Base-by-base conservation (phyloP, 2,329 filamentous ascomycete species). In the Fusarium decemcellulare region DNA sequence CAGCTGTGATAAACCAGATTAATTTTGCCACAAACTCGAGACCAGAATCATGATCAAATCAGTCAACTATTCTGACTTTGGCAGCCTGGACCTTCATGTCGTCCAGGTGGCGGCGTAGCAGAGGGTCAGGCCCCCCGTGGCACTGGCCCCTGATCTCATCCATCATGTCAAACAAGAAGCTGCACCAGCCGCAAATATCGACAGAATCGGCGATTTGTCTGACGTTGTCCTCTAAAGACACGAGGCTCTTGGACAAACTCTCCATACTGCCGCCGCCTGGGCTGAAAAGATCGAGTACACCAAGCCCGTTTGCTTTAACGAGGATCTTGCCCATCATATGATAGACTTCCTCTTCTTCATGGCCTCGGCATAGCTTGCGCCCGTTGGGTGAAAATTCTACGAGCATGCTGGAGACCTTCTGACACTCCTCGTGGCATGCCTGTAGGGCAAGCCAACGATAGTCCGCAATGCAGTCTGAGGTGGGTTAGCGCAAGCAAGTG, bases 281-380 rank as follows among this genome's bases (percentile, higher is more conserved):
- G 16, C 34, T 52, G 18, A 68, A 68, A 27, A 68, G 61, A 18
- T 65, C 52, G n/a, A 65, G 18, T 10, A 68, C 39, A 4, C 36
- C 51, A 27, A 65, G 55, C 30, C 50, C 42, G 2, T 43, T 46
- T 9, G 66, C 66, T 15, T 58, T 61, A 51, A 60, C 65, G 27
- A 68, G 34, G 61, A 68, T 57, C 14, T 51, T 65, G 18, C 66
- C 65, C 9, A 68, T 12, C 61, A 68, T 62, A 4, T 42, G 37
- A 15, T 40, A 59, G 11, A 67, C 32, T 1, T 50, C 53, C 14
- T 39, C 37, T 37, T 44, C 47, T 7, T 18, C 18, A 15, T 68
- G 64, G 6, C 64, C 40, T 23, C 10, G 9, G n/a, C 40, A 43
- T 23, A 16, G 56, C 29, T 46, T 40, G 1, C 23, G 14, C 0